phyloP scores from a whole-genome alignment of 2,329 filamentous ascomycete species.

The Calonectria multiphialidica region DNA sequence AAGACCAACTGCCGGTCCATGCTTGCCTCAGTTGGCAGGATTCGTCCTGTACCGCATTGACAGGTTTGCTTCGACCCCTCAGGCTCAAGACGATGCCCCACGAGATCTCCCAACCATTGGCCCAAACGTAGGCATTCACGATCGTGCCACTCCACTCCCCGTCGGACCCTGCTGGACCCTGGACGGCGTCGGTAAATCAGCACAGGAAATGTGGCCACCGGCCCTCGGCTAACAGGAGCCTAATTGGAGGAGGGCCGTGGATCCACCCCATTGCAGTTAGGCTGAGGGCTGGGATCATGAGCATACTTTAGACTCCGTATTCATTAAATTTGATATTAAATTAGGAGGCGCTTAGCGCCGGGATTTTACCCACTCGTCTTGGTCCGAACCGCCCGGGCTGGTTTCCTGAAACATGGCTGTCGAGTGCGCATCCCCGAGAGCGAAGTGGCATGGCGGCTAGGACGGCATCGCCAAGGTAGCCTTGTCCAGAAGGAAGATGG shows the following conservation, averaged over 20 bases:
- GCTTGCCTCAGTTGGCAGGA: background rate
- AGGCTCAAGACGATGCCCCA: background rate
- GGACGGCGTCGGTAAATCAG: background rate
- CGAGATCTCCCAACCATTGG: background rate
- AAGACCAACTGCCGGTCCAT: background rate
- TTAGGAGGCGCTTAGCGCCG: background rate
- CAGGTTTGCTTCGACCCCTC: background rate
- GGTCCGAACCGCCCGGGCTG: background rate
- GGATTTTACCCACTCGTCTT: background rate
- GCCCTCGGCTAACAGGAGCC: background rate
- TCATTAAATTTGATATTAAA: constrained; percentile 5
- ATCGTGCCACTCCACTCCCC: background rate
- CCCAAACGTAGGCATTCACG: background rate
- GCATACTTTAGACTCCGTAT: background rate
- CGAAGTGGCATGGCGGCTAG: constrained; percentile 1
- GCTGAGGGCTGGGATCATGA: background rate
- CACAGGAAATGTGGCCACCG: background rate
- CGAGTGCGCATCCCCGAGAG: background rate
- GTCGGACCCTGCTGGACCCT: background rate
- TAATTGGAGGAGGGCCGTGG: background rate
- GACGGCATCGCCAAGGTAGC: background rate
- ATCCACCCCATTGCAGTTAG: background rate
- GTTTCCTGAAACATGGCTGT: constrained; percentile 5
- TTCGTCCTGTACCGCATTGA: background rate
- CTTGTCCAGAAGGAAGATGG: too few relatives aligned